These are phyloP conservation scores for Paracoccidioides brasiliensis DNA, from an alignment of 2,329 filamentous ascomycete species.

Conservation along the genomic window DNA sequence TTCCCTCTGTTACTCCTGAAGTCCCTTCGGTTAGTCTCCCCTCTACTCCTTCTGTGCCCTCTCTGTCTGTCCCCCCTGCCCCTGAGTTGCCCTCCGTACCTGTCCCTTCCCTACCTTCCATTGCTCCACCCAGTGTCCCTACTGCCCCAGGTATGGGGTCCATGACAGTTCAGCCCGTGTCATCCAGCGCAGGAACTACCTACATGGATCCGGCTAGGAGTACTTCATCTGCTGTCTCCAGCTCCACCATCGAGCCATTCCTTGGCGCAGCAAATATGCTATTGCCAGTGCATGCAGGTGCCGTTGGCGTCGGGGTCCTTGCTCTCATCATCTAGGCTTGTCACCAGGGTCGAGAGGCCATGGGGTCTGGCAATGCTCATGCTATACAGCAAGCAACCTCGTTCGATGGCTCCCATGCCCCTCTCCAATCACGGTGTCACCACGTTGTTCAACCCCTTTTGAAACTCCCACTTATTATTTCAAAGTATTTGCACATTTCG, in stretches of 20 bases:
- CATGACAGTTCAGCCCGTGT: not conserved
- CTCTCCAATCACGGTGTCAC: too few relatives aligned
- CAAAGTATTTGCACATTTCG: not conserved
- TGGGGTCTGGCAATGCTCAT: too few relatives aligned
- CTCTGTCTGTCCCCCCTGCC: not conserved
- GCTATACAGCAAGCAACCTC: too few relatives aligned
- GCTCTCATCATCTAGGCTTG: conserved; percentile 2
- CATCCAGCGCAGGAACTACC: not conserved
- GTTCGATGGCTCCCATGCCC: too few relatives aligned
- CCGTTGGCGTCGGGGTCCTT: conserved; percentile 1
- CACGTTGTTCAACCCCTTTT: too few relatives aligned
- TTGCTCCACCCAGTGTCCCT: not conserved
- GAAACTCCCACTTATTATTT: too few relatives aligned
- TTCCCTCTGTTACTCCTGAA: too few relatives aligned
- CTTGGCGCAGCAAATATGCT: not conserved
- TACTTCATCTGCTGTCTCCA: not conserved
- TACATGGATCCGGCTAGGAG: not conserved
- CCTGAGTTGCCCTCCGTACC: not conserved
- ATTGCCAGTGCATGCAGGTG: not conserved
- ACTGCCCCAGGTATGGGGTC: not conserved
- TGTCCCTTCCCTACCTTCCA: not conserved
- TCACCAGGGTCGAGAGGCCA: not conserved
- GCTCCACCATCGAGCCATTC: not conserved
- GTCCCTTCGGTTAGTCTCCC: too few relatives aligned
- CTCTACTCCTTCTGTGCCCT: too few relatives aligned